phyloP scores from a whole-genome alignment of 108 stramenopile species.

The Cyclotella cryptica region DNA sequence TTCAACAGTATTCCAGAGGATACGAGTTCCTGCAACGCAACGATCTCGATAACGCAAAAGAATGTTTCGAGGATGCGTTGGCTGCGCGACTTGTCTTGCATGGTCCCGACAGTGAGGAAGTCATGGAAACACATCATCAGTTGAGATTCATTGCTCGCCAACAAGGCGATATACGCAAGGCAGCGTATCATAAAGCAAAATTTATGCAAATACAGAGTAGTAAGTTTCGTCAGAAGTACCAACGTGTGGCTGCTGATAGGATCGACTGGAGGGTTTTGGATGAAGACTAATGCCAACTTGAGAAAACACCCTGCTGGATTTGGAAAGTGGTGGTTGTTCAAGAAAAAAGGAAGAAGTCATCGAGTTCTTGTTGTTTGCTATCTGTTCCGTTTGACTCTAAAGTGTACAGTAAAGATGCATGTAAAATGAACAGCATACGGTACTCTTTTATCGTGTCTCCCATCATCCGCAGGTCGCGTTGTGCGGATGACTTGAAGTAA shows the following conservation, averaged over 20 bases:
- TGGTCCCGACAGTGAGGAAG: conserved; percentile 21
- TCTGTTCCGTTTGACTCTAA: too few species aligned
- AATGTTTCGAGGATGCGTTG: conserved; percentile 24
- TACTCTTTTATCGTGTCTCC: too few species aligned
- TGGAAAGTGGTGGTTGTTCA: too few species aligned
- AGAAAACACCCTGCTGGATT: too few species aligned
- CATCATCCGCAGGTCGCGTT: too few species aligned
- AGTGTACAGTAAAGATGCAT: too few species aligned
- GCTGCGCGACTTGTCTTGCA: conserved; percentile 18
- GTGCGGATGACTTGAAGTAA: too few species aligned
- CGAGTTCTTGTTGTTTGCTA: too few species aligned
- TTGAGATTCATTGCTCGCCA: conserved; percentile 11
- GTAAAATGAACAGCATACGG: too few species aligned
- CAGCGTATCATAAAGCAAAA: conserved; percentile 9
- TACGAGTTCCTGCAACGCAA: background rate
- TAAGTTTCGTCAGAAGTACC: background rate
- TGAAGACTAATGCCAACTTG: too few species aligned
- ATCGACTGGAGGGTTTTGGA: conserved; percentile 12
- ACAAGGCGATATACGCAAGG: conserved; percentile 7
- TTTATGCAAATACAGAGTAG: background rate
- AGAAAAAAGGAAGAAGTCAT: too few species aligned
- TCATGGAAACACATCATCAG: background rate
- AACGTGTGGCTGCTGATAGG: background rate
- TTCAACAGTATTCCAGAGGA: background rate
- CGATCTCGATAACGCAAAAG: conserved; percentile 5